Base-by-base conservation (phyloP, 352 stramenopile genomes). In the Phytophthora parvispora region DNA sequence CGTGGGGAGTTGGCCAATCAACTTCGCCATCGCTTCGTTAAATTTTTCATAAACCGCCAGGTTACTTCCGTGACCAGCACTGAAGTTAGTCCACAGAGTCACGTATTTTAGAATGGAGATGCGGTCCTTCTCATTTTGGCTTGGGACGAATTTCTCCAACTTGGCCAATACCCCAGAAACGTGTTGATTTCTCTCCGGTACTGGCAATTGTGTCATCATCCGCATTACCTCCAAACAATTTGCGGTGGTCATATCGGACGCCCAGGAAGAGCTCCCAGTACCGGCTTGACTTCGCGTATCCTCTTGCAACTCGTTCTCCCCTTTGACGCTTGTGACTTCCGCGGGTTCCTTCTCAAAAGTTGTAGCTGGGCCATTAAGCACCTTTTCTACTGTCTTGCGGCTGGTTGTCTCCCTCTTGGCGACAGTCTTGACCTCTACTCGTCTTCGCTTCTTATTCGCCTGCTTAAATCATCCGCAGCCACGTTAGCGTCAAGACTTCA, bases 51-150 rank as follows among this genome's bases (percentile, higher is more conserved):
- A 56, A 10, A 24, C 16, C 25, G 6, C 7, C 6, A 57, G 28
- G 25, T 64, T 36, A 27, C n/a, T 20, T 49, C 22, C 31, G 0
- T 22, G 22, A 9, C 15, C 31, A 31, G 32, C 45, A 42, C 57
- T 57, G 8, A 57, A 22, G 16, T 57, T 32, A 3, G 57, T 24
- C 57, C 57, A 64, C 15, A 51, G 32, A 20, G 57, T n/a, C 45
- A 64, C 57, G 45, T 64, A 57, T 36, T 57, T 64, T 25, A 64
- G 6, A 16, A 64, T 50, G 4, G 32, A 50, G 6, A 57, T n/a
- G 12, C 55, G 31, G 9, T 36, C 16, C 2, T 22, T 32, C 31
- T 38, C 32, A 13, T 38, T 38, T 13, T 38, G 32, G 16, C 32
- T 15, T 13, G 25, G 31, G 13, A 42, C 15, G 38, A 64, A 38